Base-by-base conservation (phyloP, 805 yeast species). In the Metschnikowia drakensbergensis region DNA sequence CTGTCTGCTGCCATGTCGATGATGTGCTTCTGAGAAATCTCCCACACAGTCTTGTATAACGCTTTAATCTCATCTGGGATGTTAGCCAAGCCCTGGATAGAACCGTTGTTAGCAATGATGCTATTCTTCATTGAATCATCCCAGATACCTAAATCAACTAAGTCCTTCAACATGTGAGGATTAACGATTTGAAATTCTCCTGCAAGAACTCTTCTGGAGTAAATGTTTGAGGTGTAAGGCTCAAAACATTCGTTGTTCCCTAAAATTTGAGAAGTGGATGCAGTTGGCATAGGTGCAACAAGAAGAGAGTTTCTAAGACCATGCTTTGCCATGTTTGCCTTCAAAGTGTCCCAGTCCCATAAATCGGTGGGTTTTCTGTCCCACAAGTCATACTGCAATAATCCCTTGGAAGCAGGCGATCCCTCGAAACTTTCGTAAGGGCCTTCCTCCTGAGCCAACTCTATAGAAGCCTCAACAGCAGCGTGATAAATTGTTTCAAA, bases 1-100 rank as follows among this genome's bases (percentile, higher is more conserved):
- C 94, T 79, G 51, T 65, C 90, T 49, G 88, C 86, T 53, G 88
- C 83, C 80, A 62, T 51, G 54, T 80, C 84, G 57, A 80, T 80
- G 54, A 80, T 76, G 48, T 73, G 74, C 64, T 77, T 78, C 62
- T 80, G 84, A 36, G 81, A 72, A 48, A 80, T 75, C 66, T 80
- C 84, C 84, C 84, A 80, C 31, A 80, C 83, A 1, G 84, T 80
- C 62, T 76, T 78, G 65, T 80, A 80, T 53, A 80, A 66, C 29
- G 74, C 74, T 63, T 80, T 80, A 54, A 80, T 65, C 53, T 76
- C 77, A 50, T 71, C 76, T 13, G 84, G 84, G 53, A 80, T 68
- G 55, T 76, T 76, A 30, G 81, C 76, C 56, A 80, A 72, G 38
- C 70, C 64, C 63, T 80, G 84, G 54, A 80, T 72, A 3, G 84